Conservation (phyloP, 352 stramenopile species). For the Plasmopara muralis region DNA sequence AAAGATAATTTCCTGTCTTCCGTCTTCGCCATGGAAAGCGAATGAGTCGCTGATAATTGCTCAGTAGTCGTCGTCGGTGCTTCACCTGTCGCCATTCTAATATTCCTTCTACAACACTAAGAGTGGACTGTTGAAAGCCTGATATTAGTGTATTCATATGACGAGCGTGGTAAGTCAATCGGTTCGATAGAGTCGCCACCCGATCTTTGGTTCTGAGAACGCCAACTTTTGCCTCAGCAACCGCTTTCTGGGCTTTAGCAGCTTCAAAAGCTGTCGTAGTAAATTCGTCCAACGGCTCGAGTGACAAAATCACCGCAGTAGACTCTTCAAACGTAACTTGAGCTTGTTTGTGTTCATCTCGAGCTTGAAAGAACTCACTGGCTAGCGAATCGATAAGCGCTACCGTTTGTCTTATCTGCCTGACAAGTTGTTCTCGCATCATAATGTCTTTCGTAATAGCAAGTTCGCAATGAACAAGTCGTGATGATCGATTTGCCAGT, state of each 20-base stretch:
- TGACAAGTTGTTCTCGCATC: constrained; percentile 45
- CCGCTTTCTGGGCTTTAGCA: constrained; percentile 5
- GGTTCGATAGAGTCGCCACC: constrained; percentile 19
- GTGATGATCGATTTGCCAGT: constrained; percentile 19
- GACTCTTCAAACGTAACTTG: constrained; percentile 8
- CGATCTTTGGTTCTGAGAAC: constrained; percentile 10
- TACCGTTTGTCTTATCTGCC: constrained; percentile 32
- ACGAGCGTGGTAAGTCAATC: constrained; percentile 18
- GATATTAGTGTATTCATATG: constrained; percentile 29
- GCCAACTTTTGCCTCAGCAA: constrained; percentile 7
- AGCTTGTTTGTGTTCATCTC: constrained; percentile 20
- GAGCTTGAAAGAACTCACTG: constrained; percentile 24
- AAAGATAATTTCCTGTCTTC: constrained; percentile 40
- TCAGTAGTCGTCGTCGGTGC: constrained; percentile 20
- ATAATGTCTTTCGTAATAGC: constrained; percentile 53
- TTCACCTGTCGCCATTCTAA: constrained; percentile 35
- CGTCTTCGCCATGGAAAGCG: constrained; percentile 40
- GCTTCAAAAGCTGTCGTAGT: constrained; percentile 2
- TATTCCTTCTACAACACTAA: constrained; percentile 37
- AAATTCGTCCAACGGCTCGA: constrained; percentile 10
- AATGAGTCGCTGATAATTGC: constrained; percentile 37
- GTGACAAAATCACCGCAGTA: constrained; percentile 11
- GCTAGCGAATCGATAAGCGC: constrained; percentile 23
- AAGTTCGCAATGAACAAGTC: constrained; percentile 41
- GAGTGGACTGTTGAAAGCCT: constrained; percentile 25